Evolutionary conservation across 768 basidiomycete species (phyloP).

Genomic region (Ramaria sp.): DNA sequence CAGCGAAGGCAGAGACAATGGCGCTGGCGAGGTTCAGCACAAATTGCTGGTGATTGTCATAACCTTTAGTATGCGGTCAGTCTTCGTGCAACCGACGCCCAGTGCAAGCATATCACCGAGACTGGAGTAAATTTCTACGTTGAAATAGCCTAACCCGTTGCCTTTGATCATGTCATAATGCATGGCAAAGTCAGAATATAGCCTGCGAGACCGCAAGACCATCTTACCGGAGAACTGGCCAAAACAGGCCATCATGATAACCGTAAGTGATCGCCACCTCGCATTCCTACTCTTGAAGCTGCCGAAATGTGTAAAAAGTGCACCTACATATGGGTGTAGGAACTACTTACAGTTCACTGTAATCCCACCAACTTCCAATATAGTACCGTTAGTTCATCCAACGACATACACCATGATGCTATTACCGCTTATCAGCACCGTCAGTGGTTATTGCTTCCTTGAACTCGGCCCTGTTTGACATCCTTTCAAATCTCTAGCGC

Average conservation of each 20-base stretch:
- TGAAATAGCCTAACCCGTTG: slow-evolving; percentile 39
- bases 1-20: slow-evolving; percentile 22
- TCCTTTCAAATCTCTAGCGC: not conserved
- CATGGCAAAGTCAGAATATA: slow-evolving; percentile 30
- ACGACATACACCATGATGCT: not conserved
- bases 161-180: slow-evolving; percentile 16
- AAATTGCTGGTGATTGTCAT: slow-evolving; percentile 19
- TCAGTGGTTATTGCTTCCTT: slow-evolving; percentile 38
- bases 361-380: slow-evolving; percentile 34
- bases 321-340: not conserved
- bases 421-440: slow-evolving; percentile 39
- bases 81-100: not conserved
- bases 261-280: slow-evolving; percentile 35
- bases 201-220: slow-evolving; percentile 14
- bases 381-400: not conserved
- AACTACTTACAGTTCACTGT: slow-evolving; percentile 26
- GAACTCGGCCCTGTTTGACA: slow-evolving; percentile 24
- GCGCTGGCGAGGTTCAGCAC: slow-evolving; percentile 24
- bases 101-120: slow-evolving; percentile 8
- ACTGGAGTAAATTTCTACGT: slow-evolving; percentile 18
- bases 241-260: slow-evolving; percentile 32
- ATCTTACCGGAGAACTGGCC: slow-evolving; percentile 13
- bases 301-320: not conserved
- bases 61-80: slow-evolving; percentile 1
- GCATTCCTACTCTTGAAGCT: slow-evolving; percentile 34